These are phyloP conservation scores for Pyracantha coccinea DNA, from an alignment of 331 rosid genomes.

Conservation along the genomic window DNA sequence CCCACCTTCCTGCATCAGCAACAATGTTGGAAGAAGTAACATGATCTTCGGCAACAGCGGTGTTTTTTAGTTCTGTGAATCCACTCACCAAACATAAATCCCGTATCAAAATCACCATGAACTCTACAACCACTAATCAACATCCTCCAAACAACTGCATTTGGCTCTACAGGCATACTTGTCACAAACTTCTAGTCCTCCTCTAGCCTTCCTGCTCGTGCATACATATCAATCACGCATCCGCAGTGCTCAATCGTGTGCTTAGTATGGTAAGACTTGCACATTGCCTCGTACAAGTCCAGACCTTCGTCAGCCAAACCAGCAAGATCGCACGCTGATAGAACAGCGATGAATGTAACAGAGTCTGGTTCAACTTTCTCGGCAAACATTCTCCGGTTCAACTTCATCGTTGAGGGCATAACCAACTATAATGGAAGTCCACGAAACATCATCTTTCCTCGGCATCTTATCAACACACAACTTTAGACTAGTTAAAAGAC, in stretches of 20 bases:
- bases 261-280: background rate
- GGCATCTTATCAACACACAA: no score
- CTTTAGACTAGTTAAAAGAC: no score
- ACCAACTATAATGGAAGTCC: no score
- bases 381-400: constrained; percentile 3
- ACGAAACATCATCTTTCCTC: no score
- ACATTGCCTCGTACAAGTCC: background rate
- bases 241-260: constrained; percentile 14
- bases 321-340: constrained; percentile 8
- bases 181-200: constrained; percentile 18
- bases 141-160: constrained; percentile 20
- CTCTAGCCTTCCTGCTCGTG: constrained; percentile 22
- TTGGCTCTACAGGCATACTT: constrained; percentile 12
- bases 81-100: background rate
- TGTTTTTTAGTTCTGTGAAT: background rate
- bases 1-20: constrained; percentile 25
- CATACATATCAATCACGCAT: constrained; percentile 13
- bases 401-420: no score
- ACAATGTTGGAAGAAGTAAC: constrained; percentile 9
- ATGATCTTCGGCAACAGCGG: constrained; percentile 11
- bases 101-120: constrained; percentile 9
- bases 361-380: constrained; percentile 20
- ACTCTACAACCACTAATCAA: constrained; percentile 13
- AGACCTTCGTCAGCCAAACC: constrained; percentile 17
- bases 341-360: constrained; percentile 14